A percentile compares a stretch with the other conserved stretches of the same genome.
These are phyloP conservation scores for Huntiella savannae DNA, from an alignment of 2,329 filamentous ascomycete species.

Conservation along the genomic window DNA sequence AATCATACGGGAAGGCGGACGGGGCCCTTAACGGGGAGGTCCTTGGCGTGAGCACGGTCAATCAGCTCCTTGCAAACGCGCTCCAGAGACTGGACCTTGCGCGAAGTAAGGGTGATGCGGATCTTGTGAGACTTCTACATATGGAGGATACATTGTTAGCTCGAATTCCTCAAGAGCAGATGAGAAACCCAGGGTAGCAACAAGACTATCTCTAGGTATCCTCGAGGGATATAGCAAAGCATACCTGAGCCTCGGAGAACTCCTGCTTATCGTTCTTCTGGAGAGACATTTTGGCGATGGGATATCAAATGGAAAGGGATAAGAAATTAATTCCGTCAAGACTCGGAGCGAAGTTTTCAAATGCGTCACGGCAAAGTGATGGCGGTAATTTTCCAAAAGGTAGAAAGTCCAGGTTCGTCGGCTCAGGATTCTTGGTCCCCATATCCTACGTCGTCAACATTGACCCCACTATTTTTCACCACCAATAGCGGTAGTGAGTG, in stretches of 20 bases:
- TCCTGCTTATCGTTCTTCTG: constrained; percentile 80
- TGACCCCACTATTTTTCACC: too few species aligned
- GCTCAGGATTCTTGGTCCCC: too few species aligned
- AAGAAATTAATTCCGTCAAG: constrained; percentile 39
- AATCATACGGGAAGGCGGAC: constrained; percentile 47
- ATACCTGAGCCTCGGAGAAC: constrained; percentile 68
- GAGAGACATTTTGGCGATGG: constrained; percentile 57
- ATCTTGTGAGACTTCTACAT: constrained; percentile 82
- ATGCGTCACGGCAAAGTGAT: constrained; percentile 63
- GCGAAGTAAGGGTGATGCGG: constrained; percentile 90
- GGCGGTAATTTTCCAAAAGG: constrained; percentile 26
- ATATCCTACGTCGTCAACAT: too few species aligned
- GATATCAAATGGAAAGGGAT: constrained; percentile 10
- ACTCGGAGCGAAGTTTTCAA: constrained; percentile 45
- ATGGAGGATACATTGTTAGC: too few species aligned
- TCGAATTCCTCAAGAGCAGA: not conserved
- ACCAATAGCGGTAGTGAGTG: too few species aligned
- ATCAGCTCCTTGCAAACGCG: constrained; percentile 97
- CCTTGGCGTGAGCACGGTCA: constrained; percentile 96
- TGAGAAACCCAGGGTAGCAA: not conserved
- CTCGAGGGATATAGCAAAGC: constrained; percentile 18
- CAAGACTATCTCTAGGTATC: not conserved
- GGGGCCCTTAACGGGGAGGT: constrained; percentile 93
- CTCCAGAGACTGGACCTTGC: constrained; percentile 90
- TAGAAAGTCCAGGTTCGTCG: constrained; percentile 10